phyloP scores from a whole-genome alignment of 345 rosid genomes.

The Clarkia xantiana region DNA sequence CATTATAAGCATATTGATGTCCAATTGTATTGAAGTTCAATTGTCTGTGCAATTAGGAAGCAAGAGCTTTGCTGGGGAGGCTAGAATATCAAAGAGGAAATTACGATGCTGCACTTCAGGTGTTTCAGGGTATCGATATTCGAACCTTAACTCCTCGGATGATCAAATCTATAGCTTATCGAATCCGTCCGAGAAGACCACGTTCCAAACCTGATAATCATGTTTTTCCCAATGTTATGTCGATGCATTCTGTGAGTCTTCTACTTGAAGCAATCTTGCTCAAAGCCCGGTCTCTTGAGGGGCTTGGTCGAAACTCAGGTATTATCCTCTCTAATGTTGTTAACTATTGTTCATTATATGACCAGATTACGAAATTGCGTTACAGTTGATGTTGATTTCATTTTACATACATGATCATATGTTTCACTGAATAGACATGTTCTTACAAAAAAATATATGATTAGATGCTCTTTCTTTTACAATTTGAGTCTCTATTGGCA shows the following conservation, averaged over 20 bases:
- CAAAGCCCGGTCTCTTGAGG: slow-evolving; percentile 71
- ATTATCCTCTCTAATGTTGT: not conserved
- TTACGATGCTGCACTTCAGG: slow-evolving; percentile 91
- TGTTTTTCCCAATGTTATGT: slow-evolving; percentile 40
- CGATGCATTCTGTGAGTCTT: slow-evolving; percentile 83
- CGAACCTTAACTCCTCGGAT: slow-evolving; percentile 54
- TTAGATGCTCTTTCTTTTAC: no score
- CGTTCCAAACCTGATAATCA: slow-evolving; percentile 35
- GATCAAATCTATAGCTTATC: slow-evolving; percentile 45
- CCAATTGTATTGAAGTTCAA: slow-evolving; percentile 1
- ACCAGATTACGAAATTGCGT: no score
- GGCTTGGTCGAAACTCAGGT: slow-evolving; percentile 57
- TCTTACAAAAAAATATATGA: no score
- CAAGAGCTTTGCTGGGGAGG: slow-evolving; percentile 91
- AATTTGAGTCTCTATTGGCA: no score
- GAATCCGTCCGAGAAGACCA: slow-evolving; percentile 38
- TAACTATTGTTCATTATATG: not conserved
- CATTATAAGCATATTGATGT: not conserved
- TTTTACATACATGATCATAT: no score
- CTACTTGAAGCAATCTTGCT: slow-evolving; percentile 85
- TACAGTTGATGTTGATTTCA: no score
- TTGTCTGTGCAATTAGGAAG: slow-evolving; percentile 42
- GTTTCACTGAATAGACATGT: no score
- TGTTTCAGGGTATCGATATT: slow-evolving; percentile 78
- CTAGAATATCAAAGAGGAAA: slow-evolving; percentile 85